Percentiles rank a stretch among this genome's conserved stretches.
Evolutionary conservation across 164 flowering plant species (phyloP).

Genomic region (Euptelea pleiosperma): DNA sequence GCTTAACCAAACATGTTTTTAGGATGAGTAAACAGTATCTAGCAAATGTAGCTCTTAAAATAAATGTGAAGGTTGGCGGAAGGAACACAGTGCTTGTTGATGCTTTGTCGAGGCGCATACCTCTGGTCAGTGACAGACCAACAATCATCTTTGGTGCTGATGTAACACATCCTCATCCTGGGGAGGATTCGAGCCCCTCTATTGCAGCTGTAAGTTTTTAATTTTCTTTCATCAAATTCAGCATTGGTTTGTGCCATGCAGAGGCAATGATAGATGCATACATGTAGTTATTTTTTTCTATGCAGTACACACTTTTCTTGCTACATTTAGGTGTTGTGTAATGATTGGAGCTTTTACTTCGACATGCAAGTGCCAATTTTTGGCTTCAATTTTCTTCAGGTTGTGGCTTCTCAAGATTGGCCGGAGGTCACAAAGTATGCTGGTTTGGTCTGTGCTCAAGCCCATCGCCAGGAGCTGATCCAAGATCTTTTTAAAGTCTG

Average conservation of each 20-base stretch:
- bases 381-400: conserved; percentile 26
- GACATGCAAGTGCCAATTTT: neutral
- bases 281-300: no score
- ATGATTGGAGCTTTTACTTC: no score
- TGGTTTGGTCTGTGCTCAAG: conserved; percentile 76
- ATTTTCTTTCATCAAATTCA: neutral
- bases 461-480: conserved; percentile 76
- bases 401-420: conserved; percentile 90
- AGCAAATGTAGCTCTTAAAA: conserved; percentile 87
- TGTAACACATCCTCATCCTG: conserved; percentile 99
- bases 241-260: no score
- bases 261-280: no score
- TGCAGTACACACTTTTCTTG: no score
- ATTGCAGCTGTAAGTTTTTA: conserved; percentile 75
- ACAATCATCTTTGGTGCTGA: conserved; percentile 98
- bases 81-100: conserved; percentile 88
- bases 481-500: conserved; percentile 63
- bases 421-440: conserved; percentile 79
- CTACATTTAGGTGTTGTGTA: no score
- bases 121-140: conserved; percentile 79
- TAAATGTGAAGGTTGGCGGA: conserved; percentile 96
- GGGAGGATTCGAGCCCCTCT: conserved; percentile 95
- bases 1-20: conserved; percentile 76
- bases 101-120: conserved; percentile 85
- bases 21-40: conserved; percentile 75